phyloP scores from a whole-genome alignment of 2,329 filamentous ascomycete genomes.

The Scytalidium sp. region DNA sequence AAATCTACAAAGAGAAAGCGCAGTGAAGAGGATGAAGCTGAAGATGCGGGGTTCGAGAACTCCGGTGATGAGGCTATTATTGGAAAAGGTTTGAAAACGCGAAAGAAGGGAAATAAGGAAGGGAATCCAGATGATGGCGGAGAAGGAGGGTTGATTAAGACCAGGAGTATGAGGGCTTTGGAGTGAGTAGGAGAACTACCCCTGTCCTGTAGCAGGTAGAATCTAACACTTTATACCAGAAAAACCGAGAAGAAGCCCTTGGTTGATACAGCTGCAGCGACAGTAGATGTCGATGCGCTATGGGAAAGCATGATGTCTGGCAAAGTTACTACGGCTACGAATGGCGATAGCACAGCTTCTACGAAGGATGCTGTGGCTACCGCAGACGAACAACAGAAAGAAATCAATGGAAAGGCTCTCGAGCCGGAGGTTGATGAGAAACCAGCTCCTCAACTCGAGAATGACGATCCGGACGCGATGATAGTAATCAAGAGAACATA shows the following conservation, averaged over 20 bases:
- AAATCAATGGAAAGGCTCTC: not conserved
- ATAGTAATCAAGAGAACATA: conserved; percentile 69
- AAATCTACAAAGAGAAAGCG: conserved; percentile 32
- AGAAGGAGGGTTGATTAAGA: conserved; percentile 68
- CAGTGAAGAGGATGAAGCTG: conserved; percentile 29
- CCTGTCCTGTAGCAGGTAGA: not conserved
- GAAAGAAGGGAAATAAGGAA: conserved; percentile 39
- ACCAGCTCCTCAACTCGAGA: not conserved
- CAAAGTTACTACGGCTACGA: conserved; percentile 8
- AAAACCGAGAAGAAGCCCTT: conserved; percentile 24
- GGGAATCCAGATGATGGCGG: conserved; percentile 60
- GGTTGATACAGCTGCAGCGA: conserved; percentile 37
- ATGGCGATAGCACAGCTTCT: not conserved
- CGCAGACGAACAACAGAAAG: not conserved
- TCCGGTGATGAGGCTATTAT: conserved; percentile 74
- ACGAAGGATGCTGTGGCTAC: not conserved
- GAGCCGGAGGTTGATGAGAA: not conserved
- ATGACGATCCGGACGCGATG: conserved; percentile 30
- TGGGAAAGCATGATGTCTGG: conserved; percentile 64
- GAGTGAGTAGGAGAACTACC: conserved; percentile 44
- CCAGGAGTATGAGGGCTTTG: conserved; percentile 63
- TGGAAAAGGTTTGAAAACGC: conserved; percentile 53
- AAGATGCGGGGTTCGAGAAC: conserved; percentile 56
- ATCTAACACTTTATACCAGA: conserved; percentile 8
- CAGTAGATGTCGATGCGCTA: conserved; percentile 67